phyloP scores from a whole-genome alignment of 176 grass and related monocot species.

The Triticum monococcum region DNA sequence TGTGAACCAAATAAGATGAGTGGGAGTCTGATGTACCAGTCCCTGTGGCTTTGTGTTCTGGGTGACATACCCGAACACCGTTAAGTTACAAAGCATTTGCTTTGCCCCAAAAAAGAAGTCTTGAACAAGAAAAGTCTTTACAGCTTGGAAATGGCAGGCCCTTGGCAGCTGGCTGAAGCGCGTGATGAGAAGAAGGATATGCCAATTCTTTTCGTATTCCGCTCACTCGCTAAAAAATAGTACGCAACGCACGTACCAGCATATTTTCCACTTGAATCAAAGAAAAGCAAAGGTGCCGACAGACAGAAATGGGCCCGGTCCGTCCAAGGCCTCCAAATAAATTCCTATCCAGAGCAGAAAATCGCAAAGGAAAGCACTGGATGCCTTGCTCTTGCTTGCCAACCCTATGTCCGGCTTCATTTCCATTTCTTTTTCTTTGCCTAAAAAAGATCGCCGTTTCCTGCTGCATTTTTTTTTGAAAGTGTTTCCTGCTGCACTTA shows the following conservation, averaged over 20 bases:
- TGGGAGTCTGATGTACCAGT: no score
- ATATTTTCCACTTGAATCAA: neutral
- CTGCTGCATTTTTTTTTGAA: neutral
- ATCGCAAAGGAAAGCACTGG: slow-evolving; percentile 1
- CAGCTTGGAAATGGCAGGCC: no score
- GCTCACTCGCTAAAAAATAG: neutral
- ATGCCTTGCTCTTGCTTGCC: neutral
- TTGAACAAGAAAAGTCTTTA: no score
- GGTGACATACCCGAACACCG: no score
- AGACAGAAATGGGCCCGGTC: neutral
- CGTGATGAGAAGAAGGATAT: neutral
- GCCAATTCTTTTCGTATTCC: neutral
- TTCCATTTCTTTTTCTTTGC: neutral
- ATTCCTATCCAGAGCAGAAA: neutral
- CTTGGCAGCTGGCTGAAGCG: neutral
- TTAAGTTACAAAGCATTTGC: no score
- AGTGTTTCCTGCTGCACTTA: neutral
- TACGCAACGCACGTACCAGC: neutral
- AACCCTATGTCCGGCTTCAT: neutral
- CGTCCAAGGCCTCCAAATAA: neutral
- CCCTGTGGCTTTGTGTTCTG: no score
- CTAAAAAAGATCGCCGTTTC: neutral
- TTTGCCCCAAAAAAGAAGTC: no score
- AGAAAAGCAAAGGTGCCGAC: neutral
- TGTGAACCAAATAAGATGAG: no score